Percentiles rank a stretch among this genome's conserved stretches.
Evolutionary conservation across 352 stramenopile genomes (phyloP).

Genomic region (Phytophthora europaea): DNA sequence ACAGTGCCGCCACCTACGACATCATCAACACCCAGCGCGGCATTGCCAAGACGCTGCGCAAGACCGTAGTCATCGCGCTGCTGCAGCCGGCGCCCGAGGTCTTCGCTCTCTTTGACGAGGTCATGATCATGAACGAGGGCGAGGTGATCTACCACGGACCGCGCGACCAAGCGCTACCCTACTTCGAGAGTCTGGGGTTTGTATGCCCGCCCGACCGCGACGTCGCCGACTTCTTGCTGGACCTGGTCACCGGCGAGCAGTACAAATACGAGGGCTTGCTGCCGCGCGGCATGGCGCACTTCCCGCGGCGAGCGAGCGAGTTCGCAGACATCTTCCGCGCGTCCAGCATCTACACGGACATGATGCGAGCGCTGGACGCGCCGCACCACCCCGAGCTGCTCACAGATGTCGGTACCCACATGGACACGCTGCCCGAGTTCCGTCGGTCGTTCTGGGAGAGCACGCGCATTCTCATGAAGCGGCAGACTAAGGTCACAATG

Average conservation of each 20-base stretch:
- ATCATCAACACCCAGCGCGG: conserved; percentile 41
- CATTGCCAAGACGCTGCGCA: conserved; percentile 17
- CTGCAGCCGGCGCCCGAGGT: conserved; percentile 80
- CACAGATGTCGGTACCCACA: conserved; percentile 27
- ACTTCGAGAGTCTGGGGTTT: conserved; percentile 40
- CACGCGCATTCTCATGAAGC: conserved; percentile 37
- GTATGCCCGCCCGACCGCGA: conserved; percentile 46
- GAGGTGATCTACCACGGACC: conserved; percentile 35
- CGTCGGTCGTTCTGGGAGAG: conserved; percentile 38
- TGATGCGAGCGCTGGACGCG: conserved; percentile 25
- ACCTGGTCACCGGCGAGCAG: conserved; percentile 50
- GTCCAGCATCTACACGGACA: conserved; percentile 28
- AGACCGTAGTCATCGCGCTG: conserved; percentile 78
- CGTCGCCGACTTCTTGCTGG: conserved; percentile 53
- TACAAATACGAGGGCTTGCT: conserved; percentile 34
- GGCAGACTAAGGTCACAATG: conserved; percentile 56
- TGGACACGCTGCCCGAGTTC: conserved; percentile 42
- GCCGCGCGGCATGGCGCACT: conserved; percentile 9
- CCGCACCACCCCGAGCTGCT: conserved; percentile 25
- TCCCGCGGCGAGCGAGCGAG: conserved; percentile 33
- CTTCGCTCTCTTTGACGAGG: conserved; percentile 27
- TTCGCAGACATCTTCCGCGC: conserved; percentile 58
- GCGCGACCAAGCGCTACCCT: conserved; percentile 61
- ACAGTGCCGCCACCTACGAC: conserved; percentile 70
- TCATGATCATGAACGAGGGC: conserved; percentile 31